Evolutionary conservation across 441 rosid species (phyloP).

Genomic region (Arabidopsis lyrata): DNA sequence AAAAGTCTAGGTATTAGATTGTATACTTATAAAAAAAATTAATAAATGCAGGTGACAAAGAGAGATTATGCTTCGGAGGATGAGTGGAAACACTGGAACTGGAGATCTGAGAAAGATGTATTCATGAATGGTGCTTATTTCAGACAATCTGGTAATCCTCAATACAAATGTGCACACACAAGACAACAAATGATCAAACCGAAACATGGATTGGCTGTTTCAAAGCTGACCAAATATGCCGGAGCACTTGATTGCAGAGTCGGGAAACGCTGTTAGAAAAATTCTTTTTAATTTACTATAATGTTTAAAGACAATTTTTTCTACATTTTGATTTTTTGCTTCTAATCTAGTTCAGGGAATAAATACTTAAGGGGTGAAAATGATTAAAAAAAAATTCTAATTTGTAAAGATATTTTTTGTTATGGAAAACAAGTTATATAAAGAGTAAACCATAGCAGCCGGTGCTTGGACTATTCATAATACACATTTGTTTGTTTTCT

Average conservation of each 20-base stretch:
- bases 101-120: conserved; percentile 60
- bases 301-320: conserved; percentile 22
- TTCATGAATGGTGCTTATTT: conserved; percentile 64
- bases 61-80: conserved; percentile 46
- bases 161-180: conserved; percentile 8
- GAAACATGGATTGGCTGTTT: conserved; percentile 51
- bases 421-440: neutral
- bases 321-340: conserved; percentile 32
- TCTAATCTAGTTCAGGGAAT: conserved; percentile 37
- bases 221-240: conserved; percentile 54
- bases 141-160: conserved; percentile 48
- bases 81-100: conserved; percentile 60
- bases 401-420: conserved; percentile 20
- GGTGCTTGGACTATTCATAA: neutral
- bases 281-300: neutral
- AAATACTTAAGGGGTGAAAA: conserved; percentile 28
- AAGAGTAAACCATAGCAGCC: conserved; percentile 10
- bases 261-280: conserved; percentile 42
- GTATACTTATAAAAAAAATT: conserved; percentile 8
- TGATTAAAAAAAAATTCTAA: conserved; percentile 6
- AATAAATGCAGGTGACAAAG: conserved; percentile 49
- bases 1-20: neutral
- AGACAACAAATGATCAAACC: conserved; percentile 52
- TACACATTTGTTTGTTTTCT: neutral
- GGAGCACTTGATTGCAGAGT: conserved; percentile 55